Percentiles rank a stretch among this genome's conserved stretches.
These are phyloP conservation scores for Xylaria polymorpha DNA, from an alignment of 2,329 filamentous ascomycete genomes.

Conservation along the genomic window DNA sequence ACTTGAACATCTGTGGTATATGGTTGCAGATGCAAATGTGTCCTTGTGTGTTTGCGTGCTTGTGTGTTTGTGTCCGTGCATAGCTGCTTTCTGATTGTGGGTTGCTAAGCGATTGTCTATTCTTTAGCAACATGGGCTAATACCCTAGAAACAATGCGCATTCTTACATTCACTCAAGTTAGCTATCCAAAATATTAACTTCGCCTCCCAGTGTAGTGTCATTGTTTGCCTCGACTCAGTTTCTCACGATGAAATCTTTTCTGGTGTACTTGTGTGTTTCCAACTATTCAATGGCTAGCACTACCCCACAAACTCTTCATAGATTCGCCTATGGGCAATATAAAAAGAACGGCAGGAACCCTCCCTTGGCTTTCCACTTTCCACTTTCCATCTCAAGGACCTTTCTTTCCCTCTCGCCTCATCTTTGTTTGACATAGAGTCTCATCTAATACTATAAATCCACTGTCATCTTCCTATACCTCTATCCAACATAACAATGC, in stretches of 20 bases:
- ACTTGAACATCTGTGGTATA: too few relatives aligned
- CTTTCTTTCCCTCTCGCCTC: neutral
- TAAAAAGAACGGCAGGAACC: neutral
- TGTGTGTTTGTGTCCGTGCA: neutral
- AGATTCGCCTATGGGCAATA: neutral
- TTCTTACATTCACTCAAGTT: neutral
- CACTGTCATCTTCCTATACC: neutral
- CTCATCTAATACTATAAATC: neutral
- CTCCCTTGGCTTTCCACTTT: neutral
- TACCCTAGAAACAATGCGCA: neutral
- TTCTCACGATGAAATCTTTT: too few relatives aligned
- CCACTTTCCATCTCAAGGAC: neutral
- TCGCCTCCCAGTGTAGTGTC: too few relatives aligned
- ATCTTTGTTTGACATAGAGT: neutral
- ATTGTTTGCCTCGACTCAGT: too few relatives aligned
- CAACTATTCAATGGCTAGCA: neutral
- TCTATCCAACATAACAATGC: neutral
- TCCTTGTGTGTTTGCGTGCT: neutral
- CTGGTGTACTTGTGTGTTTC: neutral
- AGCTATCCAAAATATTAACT: neutral
- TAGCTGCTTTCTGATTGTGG: too few relatives aligned
- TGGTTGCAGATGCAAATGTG: neutral
- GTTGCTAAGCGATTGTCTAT: too few relatives aligned
- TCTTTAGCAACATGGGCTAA: too few relatives aligned
- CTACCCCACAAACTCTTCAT: neutral